phyloP scores from a whole-genome alignment of 2,329 filamentous ascomycete species.

The Didymellaceae sp. region DNA sequence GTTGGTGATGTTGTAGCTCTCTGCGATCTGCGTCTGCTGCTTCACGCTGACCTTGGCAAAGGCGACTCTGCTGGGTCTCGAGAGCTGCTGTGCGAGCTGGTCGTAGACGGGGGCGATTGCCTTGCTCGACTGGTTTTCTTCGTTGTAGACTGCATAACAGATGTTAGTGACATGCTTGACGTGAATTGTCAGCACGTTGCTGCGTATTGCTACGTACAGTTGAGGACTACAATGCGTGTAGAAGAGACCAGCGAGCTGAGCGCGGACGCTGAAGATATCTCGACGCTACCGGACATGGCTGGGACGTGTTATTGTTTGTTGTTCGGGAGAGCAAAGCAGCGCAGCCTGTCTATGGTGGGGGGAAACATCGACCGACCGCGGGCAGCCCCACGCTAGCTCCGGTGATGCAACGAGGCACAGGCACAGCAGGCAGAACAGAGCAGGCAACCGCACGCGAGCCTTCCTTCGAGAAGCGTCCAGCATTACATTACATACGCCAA shows the following conservation, averaged over 20 bases:
- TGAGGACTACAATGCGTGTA: conserved; percentile 81
- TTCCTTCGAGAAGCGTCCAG: conserved; percentile 18
- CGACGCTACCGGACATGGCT: conserved; percentile 54
- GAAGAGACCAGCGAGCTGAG: conserved; percentile 67
- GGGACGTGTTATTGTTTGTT: conserved; percentile 17
- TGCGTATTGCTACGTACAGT: conserved; percentile 70
- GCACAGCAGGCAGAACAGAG: too few species aligned
- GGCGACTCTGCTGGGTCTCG: conserved; percentile 73
- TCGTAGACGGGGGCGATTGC: conserved; percentile 84
- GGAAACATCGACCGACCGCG: conserved; percentile 6
- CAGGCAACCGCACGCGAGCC: not conserved
- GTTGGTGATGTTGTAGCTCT: conserved; percentile 74
- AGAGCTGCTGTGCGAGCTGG: conserved; percentile 72
- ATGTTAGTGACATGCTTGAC: conserved; percentile 32
- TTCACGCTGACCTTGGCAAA: conserved; percentile 91
- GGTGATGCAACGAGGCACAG: conserved; percentile 3
- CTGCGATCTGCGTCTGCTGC: conserved; percentile 73
- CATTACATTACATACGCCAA: not conserved
- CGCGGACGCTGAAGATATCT: conserved; percentile 52
- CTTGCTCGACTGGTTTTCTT: conserved; percentile 86
- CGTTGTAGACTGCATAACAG: conserved; percentile 74
- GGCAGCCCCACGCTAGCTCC: too few species aligned
- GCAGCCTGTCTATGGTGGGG: conserved; percentile 24
- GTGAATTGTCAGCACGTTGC: too few species aligned
- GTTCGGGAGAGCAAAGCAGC: conserved; percentile 9